Base-by-base conservation (phyloP, 805 yeast genomes). In the Suhomyces kilbournensis region DNA sequence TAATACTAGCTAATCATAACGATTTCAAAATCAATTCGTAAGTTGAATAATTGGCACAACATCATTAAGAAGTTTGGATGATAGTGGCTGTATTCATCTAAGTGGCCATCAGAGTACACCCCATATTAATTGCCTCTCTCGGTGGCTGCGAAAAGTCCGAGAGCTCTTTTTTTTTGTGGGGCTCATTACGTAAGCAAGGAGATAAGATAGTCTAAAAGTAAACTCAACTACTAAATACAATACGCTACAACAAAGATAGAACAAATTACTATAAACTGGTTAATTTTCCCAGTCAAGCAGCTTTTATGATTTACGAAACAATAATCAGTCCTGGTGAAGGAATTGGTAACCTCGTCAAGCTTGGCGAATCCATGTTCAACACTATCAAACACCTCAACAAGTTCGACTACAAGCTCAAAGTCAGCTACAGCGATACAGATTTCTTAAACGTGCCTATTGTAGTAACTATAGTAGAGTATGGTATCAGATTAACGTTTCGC, bases 271-370 rank as follows among this genome's bases (percentile, higher is more conserved):
- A 22, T 4, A 22, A 22, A 22, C n/a, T 22, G 6, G 7, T 22
- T 1, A 22, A 22, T 22, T 8, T 9, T 8, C 12, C 12, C 28
- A 26, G 2, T 26, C 12, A 9, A 26, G 12, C 28, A 26, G 12
- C 12, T 8, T 26, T 26, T 20, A 56, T 53, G 56, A 42, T 56
- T 5, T 10, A 47, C 30, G 60, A 56, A 43, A 50, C 56, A 2
- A 46, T 48, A 7, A 43, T 56, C 17, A 48, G 57, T 39, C 78
- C 78, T 10, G 74, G 76, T 23, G 66, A 69, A 48, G 74, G 77
- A n/a, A 57, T 74, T 25, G 68, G 70, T 15, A 60, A 63, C 47
- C 46, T 54, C 19, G 54, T 72, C 23, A 56, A 60, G 28, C 58
- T 74, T 20, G 75, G 76, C 5, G 56, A 56, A 26, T 60, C 66